These are phyloP conservation scores for Tilletia indica DNA, from an alignment of 1,284 basidiomycete genomes.

Conservation along the genomic window DNA sequence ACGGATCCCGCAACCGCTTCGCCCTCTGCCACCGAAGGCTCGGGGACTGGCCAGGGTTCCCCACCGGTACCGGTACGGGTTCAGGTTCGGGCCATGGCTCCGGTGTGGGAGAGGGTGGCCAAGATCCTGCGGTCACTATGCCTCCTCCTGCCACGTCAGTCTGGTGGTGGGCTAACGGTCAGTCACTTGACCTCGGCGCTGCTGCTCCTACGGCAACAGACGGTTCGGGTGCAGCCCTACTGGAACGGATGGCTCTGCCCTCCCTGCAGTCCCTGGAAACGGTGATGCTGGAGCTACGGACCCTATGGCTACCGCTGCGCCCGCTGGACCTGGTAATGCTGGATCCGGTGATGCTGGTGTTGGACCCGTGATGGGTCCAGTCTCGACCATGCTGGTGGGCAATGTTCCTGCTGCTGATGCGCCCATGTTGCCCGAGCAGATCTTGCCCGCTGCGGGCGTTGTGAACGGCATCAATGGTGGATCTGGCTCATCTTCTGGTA, in stretches of 20 bases:
- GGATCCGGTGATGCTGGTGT: neutral
- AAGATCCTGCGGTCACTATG: neutral
- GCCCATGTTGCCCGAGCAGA: constrained; percentile 4
- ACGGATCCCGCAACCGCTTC: neutral
- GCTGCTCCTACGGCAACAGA: neutral
- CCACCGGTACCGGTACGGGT: too few relatives aligned
- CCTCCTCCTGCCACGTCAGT: constrained; percentile 2
- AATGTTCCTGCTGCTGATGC: neutral
- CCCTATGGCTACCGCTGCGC: too few relatives aligned
- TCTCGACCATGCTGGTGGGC: too few relatives aligned
- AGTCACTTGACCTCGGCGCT: neutral
- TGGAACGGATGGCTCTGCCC: neutral
- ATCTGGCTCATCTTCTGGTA: neutral
- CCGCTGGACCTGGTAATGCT: neutral
- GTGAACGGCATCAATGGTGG: constrained; percentile 9
- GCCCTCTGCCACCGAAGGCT: neutral
- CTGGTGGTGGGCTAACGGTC: constrained; percentile 15
- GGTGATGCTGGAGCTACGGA: neutral
- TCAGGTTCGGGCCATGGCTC: too few relatives aligned
- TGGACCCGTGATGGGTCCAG: neutral
- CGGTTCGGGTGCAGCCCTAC: neutral
- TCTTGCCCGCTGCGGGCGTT: neutral
- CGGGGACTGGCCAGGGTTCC: too few relatives aligned
- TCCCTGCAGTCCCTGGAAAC: neutral
- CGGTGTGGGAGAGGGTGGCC: neutral